Evolutionary conservation across 1,284 basidiomycete species (phyloP), one percentile per base, ranked within the genome.

Genomic region (Pulchroboletus neoregius): DNA sequence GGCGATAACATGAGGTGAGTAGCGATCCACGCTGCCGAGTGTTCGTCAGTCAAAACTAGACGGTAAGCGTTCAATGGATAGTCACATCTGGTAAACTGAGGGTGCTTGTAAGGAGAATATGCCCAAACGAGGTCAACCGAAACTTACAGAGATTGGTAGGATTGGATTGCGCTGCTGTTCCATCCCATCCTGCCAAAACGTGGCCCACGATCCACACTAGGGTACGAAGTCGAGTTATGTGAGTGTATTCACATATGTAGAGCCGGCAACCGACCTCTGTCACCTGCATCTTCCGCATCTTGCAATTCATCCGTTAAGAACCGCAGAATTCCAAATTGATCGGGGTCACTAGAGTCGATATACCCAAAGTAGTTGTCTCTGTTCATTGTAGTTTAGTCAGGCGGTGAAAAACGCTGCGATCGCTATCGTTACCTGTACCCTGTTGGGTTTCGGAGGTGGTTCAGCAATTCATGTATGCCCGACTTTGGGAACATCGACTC

Each of bases 261-360:
- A 28, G 8, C n/a, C 33, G 36, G 37, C 6, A 23, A 50, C 58
- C 10, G 12, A 78, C 80, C 81, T 63, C 80, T 65, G 39, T 84
- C 79, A 4, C 80, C 77, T 15, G 71, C 70, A 56, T 85, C 82
- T 62, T 86, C 84, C 6, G 82, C 80, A 43, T 71, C 79, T 60
- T 87, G 82, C 9, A 89, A 70, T 63, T 90, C 84, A 55, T 87
- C 81, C 3, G 87, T 87, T 48, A 91, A 59, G 70, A 83, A 89
- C 10, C 82, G 72, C 42, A 89, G 68, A 72, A 83, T 82, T 9
- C 85, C 85, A 37, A 79, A 84, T n/a, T 71, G 68, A 63, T 91
- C 87, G 0, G 80, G 75, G 33, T 79, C 66, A 15, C 76, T 78
- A 57, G 84, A 73, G 62, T 89, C 82, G 63, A 90, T 80, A 58